phyloP scores from a whole-genome alignment of 2,329 filamentous ascomycete genomes.

The Teratosphaeria nubilosa region DNA sequence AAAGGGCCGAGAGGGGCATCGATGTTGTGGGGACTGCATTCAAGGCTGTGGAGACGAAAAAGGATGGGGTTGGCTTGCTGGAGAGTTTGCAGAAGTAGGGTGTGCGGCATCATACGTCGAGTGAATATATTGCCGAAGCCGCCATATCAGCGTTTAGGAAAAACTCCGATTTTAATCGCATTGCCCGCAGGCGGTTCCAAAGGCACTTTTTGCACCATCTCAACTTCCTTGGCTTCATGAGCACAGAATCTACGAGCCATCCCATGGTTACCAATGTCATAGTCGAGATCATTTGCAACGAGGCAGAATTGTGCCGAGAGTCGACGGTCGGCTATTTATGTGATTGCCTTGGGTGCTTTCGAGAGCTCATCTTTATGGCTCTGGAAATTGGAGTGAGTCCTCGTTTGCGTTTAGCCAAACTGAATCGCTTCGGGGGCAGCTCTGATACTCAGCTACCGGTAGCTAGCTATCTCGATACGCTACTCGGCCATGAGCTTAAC shows the following conservation, averaged over 20 bases:
- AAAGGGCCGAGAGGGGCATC: slow-evolving; percentile 65
- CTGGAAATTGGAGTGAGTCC: neutral
- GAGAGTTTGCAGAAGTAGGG: slow-evolving; percentile 35
- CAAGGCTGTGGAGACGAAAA: slow-evolving; percentile 61
- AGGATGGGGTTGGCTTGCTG: slow-evolving; percentile 38
- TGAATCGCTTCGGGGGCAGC: neutral
- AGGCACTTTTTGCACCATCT: neutral
- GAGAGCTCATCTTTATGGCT: slow-evolving; percentile 1
- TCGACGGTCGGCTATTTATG: neutral
- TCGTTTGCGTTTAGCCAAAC: neutral
- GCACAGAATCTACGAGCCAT: slow-evolving; percentile 1
- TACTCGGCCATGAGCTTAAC: neutral
- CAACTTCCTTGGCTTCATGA: neutral
- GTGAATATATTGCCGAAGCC: too few relatives aligned
- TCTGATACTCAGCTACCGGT: neutral
- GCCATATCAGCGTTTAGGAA: too few relatives aligned
- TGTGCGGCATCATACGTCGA: neutral
- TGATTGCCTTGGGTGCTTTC: neutral
- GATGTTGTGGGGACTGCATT: slow-evolving; percentile 53
- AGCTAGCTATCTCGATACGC: neutral
- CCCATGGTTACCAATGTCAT: slow-evolving; percentile 8
- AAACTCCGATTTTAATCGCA: too few relatives aligned
- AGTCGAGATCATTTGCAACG: slow-evolving; percentile 14
- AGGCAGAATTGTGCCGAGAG: slow-evolving; percentile 7
- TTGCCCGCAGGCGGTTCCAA: neutral